Evolutionary conservation across 257 asterid species (phyloP), one percentile per base, ranked within the genome.

Genomic region (Knoxia roxburghii): DNA sequence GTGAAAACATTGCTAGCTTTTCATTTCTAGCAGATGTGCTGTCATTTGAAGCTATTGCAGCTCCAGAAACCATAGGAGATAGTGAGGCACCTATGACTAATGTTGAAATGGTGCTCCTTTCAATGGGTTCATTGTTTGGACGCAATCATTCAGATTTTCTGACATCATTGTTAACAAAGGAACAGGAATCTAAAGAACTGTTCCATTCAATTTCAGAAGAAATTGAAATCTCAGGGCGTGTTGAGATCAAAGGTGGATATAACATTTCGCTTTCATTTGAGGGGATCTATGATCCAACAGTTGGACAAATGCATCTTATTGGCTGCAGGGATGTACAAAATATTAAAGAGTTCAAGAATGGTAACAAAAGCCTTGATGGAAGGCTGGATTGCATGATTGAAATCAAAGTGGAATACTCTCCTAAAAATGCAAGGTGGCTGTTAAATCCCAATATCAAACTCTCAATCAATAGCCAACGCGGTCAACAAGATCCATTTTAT

Each of bases 391-490:
- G 71, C 71, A 24, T 53, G 53, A 53, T 32, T 6, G 71, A 65
- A n/a, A 48, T 72, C 54, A 65, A n/a, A 65, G 39, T 72, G 35
- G 52, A 65, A n/a, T 72, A 64, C 33, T 61, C 68, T 21, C 32
- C 76, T 17, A 58, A 43, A 65, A 72, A 55, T 58, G 61, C 68
- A 18, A 9, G 61, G 61, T 72, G 76, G 76, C 62, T 72, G 12
- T 17, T 56, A 52, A 59, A 72, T 33, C 76, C 76, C n/a, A 65
- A 17, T 2, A 65, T 61, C 51, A 72, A 65, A 59, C 24, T 65
- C 68, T 49, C 66, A 18, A 65, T 72, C 72, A 48, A 21, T 21
- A 72, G 67, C 72, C 29, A 61, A 65, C 56, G 76, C 37, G 48
- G 29, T 46, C 27, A 65, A 29, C 68, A 72, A 37, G 76, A 72